Evolutionary conservation across 2,329 filamentous ascomycete species (phyloP), one percentile per base, ranked within the genome.

Genomic region (Ceratocystis diversiconidia): DNA sequence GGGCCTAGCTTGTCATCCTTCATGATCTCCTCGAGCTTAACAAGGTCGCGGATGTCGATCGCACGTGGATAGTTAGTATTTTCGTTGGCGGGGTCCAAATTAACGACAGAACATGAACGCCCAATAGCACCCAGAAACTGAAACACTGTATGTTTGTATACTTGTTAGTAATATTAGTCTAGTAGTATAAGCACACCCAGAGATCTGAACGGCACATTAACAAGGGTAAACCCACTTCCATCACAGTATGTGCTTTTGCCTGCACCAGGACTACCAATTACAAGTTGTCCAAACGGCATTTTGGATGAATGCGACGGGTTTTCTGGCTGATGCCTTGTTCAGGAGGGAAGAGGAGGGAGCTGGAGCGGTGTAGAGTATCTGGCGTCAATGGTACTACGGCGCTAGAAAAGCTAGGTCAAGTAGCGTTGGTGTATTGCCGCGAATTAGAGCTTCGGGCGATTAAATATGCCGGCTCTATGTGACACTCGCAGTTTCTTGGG

Each of bases 191-290:
- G 50, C 19, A n/a, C 15, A 17, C 8, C 30, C n/a, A 25, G 5
- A 22, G 48, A 22, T 10, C 48, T 10, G 19, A 2, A n/a, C 44
- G 28, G 12, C 17, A 28, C 25, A 41, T 30, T 19, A 22, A 10
- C 3, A 10, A 50, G 30, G 12, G 17, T 5, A 43, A 41, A 72
- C 84, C 75, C 75, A 87, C 85, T 96, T 73, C 94, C 94, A 85
- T 97, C 90, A 79, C 92, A 97, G 75, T 96, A 96, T 6, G 94
- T 99, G 69, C 91, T 96, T 78, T 99, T 99, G 68, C 94, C 94
- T 36, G 91, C 86, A 72, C 94, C 94, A 5, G 94, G 94, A 70
- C 92, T 92, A n/a, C 94, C 94, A 71, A 96, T 85, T 46, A 96
- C 85, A 55, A 96, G 85, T 77, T 95, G 89, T 67, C 80, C 82